Conservation (phyloP, 1,284 basidiomycete species). For the Tremellales sp. region DNA sequence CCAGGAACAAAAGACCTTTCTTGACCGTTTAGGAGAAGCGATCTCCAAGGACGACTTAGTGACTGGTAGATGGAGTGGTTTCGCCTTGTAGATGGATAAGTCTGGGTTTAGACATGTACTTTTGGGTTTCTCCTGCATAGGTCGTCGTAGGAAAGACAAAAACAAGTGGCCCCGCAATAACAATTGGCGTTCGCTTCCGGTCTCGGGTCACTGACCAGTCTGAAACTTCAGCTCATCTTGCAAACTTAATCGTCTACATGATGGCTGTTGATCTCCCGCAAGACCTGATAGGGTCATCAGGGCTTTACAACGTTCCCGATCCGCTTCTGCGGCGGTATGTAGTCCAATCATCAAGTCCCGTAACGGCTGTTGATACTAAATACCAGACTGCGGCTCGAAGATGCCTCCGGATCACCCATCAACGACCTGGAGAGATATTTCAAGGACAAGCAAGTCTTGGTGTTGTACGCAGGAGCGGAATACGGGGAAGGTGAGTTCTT, state of each 20-base stretch:
- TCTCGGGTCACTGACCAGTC: too few species aligned
- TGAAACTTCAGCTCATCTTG: too few species aligned
- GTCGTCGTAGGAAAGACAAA: too few species aligned
- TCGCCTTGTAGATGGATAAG: background rate
- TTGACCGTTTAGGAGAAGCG: too few species aligned
- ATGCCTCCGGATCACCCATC: conserved; percentile 38
- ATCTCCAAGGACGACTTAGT: background rate
- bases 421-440: conserved; percentile 39
- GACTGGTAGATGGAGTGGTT: background rate
- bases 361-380: background rate
- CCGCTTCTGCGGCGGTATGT: conserved; percentile 44
- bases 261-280: conserved; percentile 24
- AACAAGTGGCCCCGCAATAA: too few species aligned
- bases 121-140: background rate
- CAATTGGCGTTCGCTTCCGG: too few species aligned
- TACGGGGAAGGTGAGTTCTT: conserved; percentile 35
- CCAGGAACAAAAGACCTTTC: too few species aligned
- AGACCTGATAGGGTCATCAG: conserved; percentile 39
- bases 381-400: conserved; percentile 44
- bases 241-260: background rate
- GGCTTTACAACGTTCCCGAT: conserved; percentile 42
- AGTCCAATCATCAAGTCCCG: background rate
- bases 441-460: conserved; percentile 39
- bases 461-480: conserved; percentile 46
- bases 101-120: background rate